phyloP scores from a whole-genome alignment of 805 yeast genomes.

The Lachancea cidri region DNA sequence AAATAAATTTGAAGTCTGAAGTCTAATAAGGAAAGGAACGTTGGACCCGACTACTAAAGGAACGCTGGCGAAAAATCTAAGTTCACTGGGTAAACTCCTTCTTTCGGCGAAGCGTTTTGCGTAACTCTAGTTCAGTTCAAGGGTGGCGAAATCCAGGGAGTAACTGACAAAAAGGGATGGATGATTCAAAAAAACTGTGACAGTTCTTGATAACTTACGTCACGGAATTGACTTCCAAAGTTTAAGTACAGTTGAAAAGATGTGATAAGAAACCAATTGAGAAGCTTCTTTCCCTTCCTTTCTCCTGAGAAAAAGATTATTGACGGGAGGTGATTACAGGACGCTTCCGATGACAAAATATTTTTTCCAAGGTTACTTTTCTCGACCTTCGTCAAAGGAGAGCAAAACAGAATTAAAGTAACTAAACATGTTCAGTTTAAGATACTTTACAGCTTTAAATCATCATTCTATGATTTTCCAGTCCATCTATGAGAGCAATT shows the following conservation, averaged over 20 bases:
- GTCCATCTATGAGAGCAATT: not conserved
- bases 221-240: not conserved
- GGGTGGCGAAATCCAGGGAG: not conserved
- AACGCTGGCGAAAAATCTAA: not conserved
- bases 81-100: not conserved
- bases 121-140: not conserved
- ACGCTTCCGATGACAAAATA: not conserved
- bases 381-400: not conserved
- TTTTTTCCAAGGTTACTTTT: not conserved
- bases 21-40: not conserved
- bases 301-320: not conserved
- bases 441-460: not conserved
- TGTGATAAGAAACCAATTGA: not conserved
- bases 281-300: not conserved
- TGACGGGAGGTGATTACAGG: not conserved
- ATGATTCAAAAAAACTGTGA: not conserved
- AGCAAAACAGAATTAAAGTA: not conserved
- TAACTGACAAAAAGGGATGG: not conserved
- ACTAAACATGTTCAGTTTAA: not conserved
- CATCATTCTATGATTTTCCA: too few species aligned
- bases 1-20: not conserved
- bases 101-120: not conserved
- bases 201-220: not conserved
- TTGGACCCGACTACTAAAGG: not conserved
- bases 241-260: not conserved